phyloP scores from a whole-genome alignment of 2,329 filamentous ascomycete genomes.

The Colletotrichum destructivum region DNA sequence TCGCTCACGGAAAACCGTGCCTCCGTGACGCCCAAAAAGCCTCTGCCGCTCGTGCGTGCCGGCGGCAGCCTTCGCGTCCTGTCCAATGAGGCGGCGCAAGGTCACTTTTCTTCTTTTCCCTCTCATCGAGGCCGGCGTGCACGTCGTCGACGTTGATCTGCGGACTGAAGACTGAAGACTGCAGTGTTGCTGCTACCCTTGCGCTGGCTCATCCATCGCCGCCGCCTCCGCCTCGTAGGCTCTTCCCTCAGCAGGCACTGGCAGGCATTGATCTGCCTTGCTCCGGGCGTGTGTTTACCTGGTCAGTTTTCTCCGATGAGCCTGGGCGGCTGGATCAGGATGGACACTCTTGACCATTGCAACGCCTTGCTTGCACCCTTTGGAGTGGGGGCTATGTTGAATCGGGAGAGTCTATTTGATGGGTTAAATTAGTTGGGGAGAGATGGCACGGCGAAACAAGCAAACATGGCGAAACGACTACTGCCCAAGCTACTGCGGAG shows the following conservation, averaged over 20 bases:
- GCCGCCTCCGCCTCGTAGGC: too few relatives aligned
- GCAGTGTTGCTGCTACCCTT: too few relatives aligned
- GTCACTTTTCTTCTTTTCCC: neutral
- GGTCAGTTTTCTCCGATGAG: too few relatives aligned
- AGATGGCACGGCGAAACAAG: neutral
- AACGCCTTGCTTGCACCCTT: neutral
- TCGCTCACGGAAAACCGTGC: constrained; percentile 6
- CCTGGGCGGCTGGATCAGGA: too few relatives aligned
- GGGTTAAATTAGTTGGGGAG: neutral
- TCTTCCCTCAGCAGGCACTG: too few relatives aligned
- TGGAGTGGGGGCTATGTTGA: neutral
- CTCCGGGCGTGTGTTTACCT: too few relatives aligned
- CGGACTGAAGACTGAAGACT: too few relatives aligned
- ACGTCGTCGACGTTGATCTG: constrained; percentile 5
- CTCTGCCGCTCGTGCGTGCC: constrained; percentile 2
- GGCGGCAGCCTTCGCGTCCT: neutral
- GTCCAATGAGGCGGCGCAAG: neutral
- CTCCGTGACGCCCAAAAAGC: constrained; percentile 8
- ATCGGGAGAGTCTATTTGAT: neutral
- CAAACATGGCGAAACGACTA: constrained; percentile 10
- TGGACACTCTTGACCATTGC: too few relatives aligned
- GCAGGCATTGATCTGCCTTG: too few relatives aligned
- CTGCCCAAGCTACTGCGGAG: neutral
- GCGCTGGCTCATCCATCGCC: too few relatives aligned
- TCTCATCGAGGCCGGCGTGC: neutral